Evolutionary conservation across 805 yeast species (phyloP).

Genomic region (Lipomyces yamadae): DNA sequence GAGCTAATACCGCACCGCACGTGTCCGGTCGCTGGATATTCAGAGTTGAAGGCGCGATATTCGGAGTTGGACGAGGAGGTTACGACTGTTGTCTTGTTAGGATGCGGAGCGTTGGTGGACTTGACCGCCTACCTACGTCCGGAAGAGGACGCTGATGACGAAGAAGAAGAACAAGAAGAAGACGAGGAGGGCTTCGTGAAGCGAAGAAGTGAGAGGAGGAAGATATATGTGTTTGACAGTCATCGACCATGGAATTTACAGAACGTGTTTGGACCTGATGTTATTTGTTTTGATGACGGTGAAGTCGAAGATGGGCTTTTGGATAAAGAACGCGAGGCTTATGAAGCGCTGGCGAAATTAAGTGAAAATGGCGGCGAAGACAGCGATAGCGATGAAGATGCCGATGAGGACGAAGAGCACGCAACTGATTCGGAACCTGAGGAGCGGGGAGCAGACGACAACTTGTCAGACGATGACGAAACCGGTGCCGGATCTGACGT

Average conservation of each 20-base stretch:
- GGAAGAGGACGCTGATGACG: slow-evolving; percentile 37
- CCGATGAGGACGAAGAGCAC: slow-evolving; percentile 44
- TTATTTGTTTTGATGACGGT: slow-evolving; percentile 87
- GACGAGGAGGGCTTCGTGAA: slow-evolving; percentile 21
- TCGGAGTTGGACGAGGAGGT: slow-evolving; percentile 71
- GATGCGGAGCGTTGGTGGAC: slow-evolving; percentile 94
- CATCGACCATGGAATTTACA: slow-evolving; percentile 97
- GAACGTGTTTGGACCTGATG: slow-evolving; percentile 81
- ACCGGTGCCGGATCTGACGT: not conserved
- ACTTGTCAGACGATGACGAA: slow-evolving; percentile 31
- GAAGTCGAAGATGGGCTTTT: slow-evolving; percentile 61
- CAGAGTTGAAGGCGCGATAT: slow-evolving; percentile 69
- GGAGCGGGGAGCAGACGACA: slow-evolving; percentile 33
- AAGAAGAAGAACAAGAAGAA: slow-evolving; percentile 16
- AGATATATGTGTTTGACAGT: slow-evolving; percentile 83
- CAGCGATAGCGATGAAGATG: slow-evolving; percentile 43
- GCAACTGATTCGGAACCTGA: slow-evolving; percentile 39
- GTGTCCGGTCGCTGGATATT: slow-evolving; percentile 90
- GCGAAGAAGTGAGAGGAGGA: slow-evolving; percentile 53
- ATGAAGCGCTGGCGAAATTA: slow-evolving; percentile 49
- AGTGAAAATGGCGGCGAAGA: slow-evolving; percentile 49
- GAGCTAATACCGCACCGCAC: slow-evolving; percentile 86
- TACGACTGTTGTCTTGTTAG: slow-evolving; percentile 74
- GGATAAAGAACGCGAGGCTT: slow-evolving; percentile 63
- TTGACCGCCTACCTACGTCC: slow-evolving; percentile 59